Base-by-base conservation (phyloP, 495 filamentous ascomycete genomes). In the Hypomontagnella submonticulosa region DNA sequence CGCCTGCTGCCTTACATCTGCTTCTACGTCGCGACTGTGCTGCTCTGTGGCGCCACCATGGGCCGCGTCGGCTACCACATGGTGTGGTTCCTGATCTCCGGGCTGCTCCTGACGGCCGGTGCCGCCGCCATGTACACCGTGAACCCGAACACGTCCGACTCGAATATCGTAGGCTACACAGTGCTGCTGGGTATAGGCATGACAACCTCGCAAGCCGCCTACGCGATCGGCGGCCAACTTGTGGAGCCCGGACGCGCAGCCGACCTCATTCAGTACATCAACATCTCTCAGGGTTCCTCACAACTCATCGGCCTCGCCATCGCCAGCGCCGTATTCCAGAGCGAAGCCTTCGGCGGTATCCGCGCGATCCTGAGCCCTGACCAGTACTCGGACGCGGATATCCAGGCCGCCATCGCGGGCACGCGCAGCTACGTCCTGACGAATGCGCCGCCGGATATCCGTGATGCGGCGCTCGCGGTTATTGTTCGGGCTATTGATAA, bases 11-110 rank as follows among this genome's bases (percentile, higher is more conserved):
- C 86, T 0, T 84, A 83, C 58, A 79, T 87, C 36, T 43, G 75
- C 27, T 57, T 81, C 11, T 66, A 82, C 37, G 79, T 86, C 12
- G 61, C 73, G 40, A 55, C 67, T 15, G 71, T 71, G 16, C 62
- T 82, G 19, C 37, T 67, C 18, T 65, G 83, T 56, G 86, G 87
- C 15, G 75, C 64, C 0, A 30, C 83, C 12, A 79, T 88, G 73
- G 68, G 73, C 0, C 79, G 76, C 18, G 59, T 70, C 1, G 80
- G 81, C 0, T 82, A 81, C 52, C 87, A 88, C 66, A 80, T 81
- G 73, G 84, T 83, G 0, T 88, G 85, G 84, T 89, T 83, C 65
- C 57, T 83, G 4, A 44, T 76, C 4, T 83, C 80, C 0, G 81
- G 80, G 4, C 58, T 76, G 12, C 53, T 87, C 6, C 65, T 73